These are phyloP conservation scores for Xanthoceras sorbifolium DNA, from an alignment of 345 rosid species.

Conservation along the genomic window DNA sequence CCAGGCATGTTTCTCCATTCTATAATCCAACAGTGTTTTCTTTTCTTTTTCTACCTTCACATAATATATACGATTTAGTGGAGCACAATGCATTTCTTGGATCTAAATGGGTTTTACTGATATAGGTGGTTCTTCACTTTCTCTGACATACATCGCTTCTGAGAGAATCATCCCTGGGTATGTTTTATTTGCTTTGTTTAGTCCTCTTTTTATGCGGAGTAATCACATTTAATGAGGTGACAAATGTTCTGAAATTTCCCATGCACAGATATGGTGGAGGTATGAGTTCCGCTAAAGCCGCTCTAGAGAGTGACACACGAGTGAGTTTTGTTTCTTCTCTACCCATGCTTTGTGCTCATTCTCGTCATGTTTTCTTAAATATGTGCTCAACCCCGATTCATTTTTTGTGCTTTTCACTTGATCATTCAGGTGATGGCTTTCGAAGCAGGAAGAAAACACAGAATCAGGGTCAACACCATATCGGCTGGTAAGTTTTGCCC, in stretches of 20 bases:
- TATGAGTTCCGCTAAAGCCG: constrained; percentile 98
- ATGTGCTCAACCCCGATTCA: neutral
- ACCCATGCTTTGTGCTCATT: neutral
- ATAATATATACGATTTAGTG: neutral
- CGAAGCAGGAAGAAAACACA: constrained; percentile 75
- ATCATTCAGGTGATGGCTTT: constrained; percentile 66
- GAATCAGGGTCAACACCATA: constrained; percentile 68
- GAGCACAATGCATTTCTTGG: neutral
- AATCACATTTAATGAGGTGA: neutral
- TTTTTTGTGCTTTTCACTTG: neutral
- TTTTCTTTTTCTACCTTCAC: neutral
- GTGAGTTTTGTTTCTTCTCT: constrained; percentile 37
- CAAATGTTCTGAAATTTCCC: neutral
- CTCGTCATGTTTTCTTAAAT: neutral
- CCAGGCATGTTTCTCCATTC: constrained; percentile 55
- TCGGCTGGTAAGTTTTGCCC: constrained; percentile 53
- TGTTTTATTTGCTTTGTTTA: constrained; percentile 3
- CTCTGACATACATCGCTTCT: constrained; percentile 94
- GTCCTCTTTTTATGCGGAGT: neutral
- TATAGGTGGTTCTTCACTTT: constrained; percentile 92
- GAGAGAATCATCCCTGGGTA: constrained; percentile 97
- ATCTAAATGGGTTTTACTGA: constrained; percentile 29
- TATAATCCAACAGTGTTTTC: neutral
- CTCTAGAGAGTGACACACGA: constrained; percentile 91
- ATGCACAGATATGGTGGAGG: constrained; percentile 91